Evolutionary conservation across 352 stramenopile species (phyloP).

Genomic region (Pythium brassicae): DNA sequence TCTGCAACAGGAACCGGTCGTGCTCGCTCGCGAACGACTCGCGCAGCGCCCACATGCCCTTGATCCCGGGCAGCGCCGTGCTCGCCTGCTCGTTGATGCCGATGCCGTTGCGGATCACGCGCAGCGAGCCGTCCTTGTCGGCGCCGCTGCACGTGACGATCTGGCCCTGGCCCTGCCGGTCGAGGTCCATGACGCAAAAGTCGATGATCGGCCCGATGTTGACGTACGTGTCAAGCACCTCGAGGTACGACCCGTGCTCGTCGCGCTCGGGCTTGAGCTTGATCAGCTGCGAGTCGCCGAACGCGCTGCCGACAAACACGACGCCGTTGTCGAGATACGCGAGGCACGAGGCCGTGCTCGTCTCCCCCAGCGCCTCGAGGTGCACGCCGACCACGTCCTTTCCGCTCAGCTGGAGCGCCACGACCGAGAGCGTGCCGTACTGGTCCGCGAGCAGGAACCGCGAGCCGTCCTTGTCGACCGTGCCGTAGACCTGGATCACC

Average conservation of each 20-base stretch:
- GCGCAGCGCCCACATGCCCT: constrained; percentile 96
- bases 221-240: constrained; percentile 95
- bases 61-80: constrained; percentile 96
- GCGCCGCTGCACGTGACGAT: constrained; percentile 96
- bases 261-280: constrained; percentile 85
- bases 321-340: constrained; percentile 94
- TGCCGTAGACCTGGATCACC: constrained; percentile 86
- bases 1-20: constrained; percentile 96
- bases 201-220: constrained; percentile 98
- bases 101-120: constrained; percentile 98
- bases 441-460: constrained; percentile 89
- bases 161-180: constrained; percentile 92
- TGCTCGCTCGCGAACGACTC: constrained; percentile 78
- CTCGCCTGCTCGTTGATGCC: constrained; percentile 96
- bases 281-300: constrained; percentile 95
- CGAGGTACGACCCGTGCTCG: constrained; percentile 84
- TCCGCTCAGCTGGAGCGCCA: constrained; percentile 76
- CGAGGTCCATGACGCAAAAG: constrained; percentile 96
- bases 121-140: constrained; percentile 94
- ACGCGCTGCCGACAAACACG: constrained; percentile 94
- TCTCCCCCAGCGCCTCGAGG: constrained; percentile 93
- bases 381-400: constrained; percentile 80
- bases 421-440: constrained; percentile 86
- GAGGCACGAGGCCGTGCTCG: constrained; percentile 87
- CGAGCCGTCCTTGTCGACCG: constrained; percentile 85